Base-by-base conservation (phyloP, 495 filamentous ascomycete species). In the Aspergillus funiculosus region DNA sequence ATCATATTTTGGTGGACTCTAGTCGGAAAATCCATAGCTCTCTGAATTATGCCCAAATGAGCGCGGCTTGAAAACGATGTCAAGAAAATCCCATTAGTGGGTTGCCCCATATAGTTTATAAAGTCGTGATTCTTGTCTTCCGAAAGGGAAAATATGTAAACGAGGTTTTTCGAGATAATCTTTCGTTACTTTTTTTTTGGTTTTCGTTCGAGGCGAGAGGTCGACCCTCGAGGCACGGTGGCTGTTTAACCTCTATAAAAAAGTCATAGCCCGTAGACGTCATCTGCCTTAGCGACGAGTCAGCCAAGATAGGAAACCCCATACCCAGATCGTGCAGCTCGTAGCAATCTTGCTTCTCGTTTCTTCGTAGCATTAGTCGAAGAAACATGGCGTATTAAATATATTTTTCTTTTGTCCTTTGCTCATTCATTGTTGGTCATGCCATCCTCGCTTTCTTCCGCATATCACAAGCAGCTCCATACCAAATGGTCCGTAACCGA, bases 281-380 rank as follows among this genome's bases (percentile, higher is more conserved):
- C 38, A 39, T 32, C 38, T 42, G 17, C 14, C 28, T 27, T 29
- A 39, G 18, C 29, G 36, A 27, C 18, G 29, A 43, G 24, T 31
- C 40, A 44, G 20, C 30, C 29, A 39, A 32, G 25, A 42, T 21
- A 19, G 20, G 27, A 34, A 45, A 47, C 43, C 25, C 48, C 27
- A 43, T 48, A 48, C 31, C 52, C 61, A 62, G 45, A 54, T 62
- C 63, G 48, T 68, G 53, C 53, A 56, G 58, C 55, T 62, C 62
- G 50, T 71, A 61, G 64, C 54, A 49, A 55, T 64, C 58, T 57
- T 64, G 53, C 56, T 51, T 61, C 50, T 58, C 59, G 54, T 57
- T 64, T 61, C 58, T 41, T 63, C 53, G 48, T 60, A 50, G 37
- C n/a, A n/a, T n/a, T 48, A 19, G 44, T 57, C 49, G 43, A 54